Base-by-base conservation (phyloP, 139 green algal species). In the Mesotaenium endlicherianum region DNA sequence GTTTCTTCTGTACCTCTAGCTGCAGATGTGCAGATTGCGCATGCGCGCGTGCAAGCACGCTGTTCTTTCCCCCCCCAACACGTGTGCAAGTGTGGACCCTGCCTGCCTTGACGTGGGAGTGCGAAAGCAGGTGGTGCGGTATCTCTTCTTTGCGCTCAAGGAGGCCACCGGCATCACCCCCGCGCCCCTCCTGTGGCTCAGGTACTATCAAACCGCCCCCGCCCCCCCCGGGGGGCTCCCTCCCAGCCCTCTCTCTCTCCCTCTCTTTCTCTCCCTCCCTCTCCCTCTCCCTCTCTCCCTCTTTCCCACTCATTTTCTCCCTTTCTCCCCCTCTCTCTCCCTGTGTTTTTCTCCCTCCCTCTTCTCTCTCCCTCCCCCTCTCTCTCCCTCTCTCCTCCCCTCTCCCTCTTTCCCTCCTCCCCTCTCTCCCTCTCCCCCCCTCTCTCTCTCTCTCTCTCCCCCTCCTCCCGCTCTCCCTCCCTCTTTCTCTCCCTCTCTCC, bases 141-240 rank as follows among this genome's bases (percentile, higher is more conserved):
- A 84, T 30, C 49, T 30, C 38, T 84, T 78, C 58, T 84, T 84
- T 34, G 59, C 77, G 30, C 31, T 79, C 43, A 84, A 84, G 77
- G 77, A 84, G 30, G 58, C 64, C 40, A 6, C 40, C 70, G 26
- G 30, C 8, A 6, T 6, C 70, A 31, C 70, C 8, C 20, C 40
- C 70, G 4, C 31, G 3, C 5, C 8, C 70, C 8, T 31, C 40
- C 20, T 75, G 14, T 16, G 14, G 14, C 49, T 59, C 49, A 14
- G 14, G 14, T 16, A 30, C 49, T 59, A 14, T 59, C 49, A 30
- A 16, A 30, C 64, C 40, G 5, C 40, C 70, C 40, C 70, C 8
- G 5, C 31, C 70, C 40, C 70, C 8, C 20, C 40, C 70, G 4
- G 5, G 3, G 16, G 5, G 30, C 8, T 31, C 40, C 20, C 5